Base-by-base conservation (phyloP, 306 rosid genomes). In the Quercus alba region DNA sequence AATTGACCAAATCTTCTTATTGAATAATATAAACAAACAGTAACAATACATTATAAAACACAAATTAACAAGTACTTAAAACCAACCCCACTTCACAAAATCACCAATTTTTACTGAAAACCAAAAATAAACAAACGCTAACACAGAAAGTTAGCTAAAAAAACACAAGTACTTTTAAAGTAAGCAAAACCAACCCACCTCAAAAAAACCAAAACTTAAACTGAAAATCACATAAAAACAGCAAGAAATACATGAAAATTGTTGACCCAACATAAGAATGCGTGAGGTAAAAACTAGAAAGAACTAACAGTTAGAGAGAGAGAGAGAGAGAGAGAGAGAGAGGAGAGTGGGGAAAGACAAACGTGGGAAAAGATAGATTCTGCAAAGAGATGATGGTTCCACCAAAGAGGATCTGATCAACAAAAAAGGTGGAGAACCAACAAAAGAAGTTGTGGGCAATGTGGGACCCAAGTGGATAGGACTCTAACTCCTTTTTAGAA, bases 11-110 rank as follows among this genome's bases (percentile, higher is more conserved):
- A 70, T 70, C 66, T 78, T 76, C 58, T 58, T 70, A 81, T 67
- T 23, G 73, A 75, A 81, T 76, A 78, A 56, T 51, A 61, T 46
- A 41, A 41, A 80, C 28, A 80, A 80, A 18, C 71, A 33, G 62
- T 30, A 70, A 68, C 72, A 63, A 17, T 5, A 52, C 15, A 33
- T 57, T 46, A 3, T 61, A 77, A 74, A 59, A 20, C 38, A 80
- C 25, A 56, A 59, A 81, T 73, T 38, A 31, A 84, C 12, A 33
- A 76, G 75, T 15, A 62, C 77, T 69, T 38, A 71, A 76, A 68
- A 56, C 41, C 49, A 72, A 76, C 75, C 88, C 88, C 75, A 75
- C 63, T 81, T 77, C 78, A 49, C 33, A 77, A 81, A 83, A 80
- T 21, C 17, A 21, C 19, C 75, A 26, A 35, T 62, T 80, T 31